Conservation (phyloP, 106 monocot genomes). For the Iris macrosiphon region DNA sequence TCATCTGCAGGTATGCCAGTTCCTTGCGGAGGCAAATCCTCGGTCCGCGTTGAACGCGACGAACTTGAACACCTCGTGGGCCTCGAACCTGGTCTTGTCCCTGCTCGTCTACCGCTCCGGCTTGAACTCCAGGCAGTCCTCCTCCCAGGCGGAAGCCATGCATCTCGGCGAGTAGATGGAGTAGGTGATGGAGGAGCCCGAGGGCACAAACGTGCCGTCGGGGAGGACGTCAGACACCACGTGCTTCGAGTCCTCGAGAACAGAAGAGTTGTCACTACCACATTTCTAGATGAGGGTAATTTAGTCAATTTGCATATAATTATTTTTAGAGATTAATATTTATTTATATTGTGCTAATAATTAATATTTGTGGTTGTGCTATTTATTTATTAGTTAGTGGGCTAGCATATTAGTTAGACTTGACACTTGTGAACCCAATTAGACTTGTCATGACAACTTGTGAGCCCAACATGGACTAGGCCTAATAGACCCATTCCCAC, state of each 20-base stretch:
- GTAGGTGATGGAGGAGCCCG: slow-evolving; percentile 60
- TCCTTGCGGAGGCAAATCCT: slow-evolving; percentile 61
- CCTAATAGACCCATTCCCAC: too few species aligned
- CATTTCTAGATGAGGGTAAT: too few species aligned
- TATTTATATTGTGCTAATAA: too few species aligned
- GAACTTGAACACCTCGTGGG: slow-evolving; percentile 43
- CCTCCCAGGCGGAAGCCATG: slow-evolving; percentile 43
- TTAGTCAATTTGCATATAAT: too few species aligned
- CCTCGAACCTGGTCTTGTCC: slow-evolving; percentile 28
- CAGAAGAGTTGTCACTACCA: too few species aligned
- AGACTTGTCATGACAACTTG: too few species aligned
- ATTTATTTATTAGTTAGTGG: too few species aligned
- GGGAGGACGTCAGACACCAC: slow-evolving; percentile 46
- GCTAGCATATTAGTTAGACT: too few species aligned
- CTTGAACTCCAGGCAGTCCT: slow-evolving; percentile 47
- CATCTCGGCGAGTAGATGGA: slow-evolving; percentile 61
- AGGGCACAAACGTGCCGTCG: slow-evolving; percentile 58
- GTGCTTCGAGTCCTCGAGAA: slow-evolving; percentile 69
- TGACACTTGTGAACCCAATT: too few species aligned
- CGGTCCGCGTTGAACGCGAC: slow-evolving; percentile 68
- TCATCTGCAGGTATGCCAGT: slow-evolving; percentile 58
- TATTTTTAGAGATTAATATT: too few species aligned
- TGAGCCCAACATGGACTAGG: too few species aligned
- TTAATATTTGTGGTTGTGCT: too few species aligned
- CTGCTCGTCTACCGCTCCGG: slow-evolving; percentile 53